Evolutionary conservation across 805 yeast genomes (phyloP), one percentile per base, ranked within the genome.

Genomic region (Kluyveromyces siamensis): DNA sequence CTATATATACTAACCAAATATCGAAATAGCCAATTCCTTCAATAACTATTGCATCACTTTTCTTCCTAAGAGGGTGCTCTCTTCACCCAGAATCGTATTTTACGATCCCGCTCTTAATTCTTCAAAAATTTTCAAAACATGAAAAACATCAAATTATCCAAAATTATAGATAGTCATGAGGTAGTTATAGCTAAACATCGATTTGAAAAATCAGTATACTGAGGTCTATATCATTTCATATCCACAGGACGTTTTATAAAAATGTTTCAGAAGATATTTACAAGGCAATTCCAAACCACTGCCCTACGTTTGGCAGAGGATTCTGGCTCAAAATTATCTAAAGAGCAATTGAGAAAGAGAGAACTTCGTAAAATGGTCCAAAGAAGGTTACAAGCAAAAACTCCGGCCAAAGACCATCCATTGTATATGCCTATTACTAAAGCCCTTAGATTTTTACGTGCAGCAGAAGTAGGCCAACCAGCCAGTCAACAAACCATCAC

Each of bases 381-480:
- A 45, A 62, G 65, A 47, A 67, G 68, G 57, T 60, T 63, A 2
- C 59, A 61, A 40, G 76, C 76, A n/a, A 69, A 68, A 50, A 53
- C 56, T 16, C 68, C 72, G 17, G 69, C 82, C 64, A 52, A 75
- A 73, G 50, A 68, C 55, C 62, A 67, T 54, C 90, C 90, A 1
- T 70, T 84, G 48, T 83, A 80, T 61, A 80, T 86, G 84, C 81
- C 79, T 45, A 73, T 88, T 8, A 78, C 85, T 6, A 66, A 70
- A 30, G 96, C 97, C 1, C 66, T 88, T 65, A 75, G 85, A 57
- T 89, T 81, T 60, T 63, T 91, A 49, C 75, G 96, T 53, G 96
- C 98, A 0, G 80, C 89, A 6, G 96, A 89, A 66, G 95, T 89
- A 6, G 98, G 99, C 6, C 80, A 85, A 60, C 80, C 91, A 2